Conservation (phyloP, 768 basidiomycete species). For the Lactifluus pinguis region DNA sequence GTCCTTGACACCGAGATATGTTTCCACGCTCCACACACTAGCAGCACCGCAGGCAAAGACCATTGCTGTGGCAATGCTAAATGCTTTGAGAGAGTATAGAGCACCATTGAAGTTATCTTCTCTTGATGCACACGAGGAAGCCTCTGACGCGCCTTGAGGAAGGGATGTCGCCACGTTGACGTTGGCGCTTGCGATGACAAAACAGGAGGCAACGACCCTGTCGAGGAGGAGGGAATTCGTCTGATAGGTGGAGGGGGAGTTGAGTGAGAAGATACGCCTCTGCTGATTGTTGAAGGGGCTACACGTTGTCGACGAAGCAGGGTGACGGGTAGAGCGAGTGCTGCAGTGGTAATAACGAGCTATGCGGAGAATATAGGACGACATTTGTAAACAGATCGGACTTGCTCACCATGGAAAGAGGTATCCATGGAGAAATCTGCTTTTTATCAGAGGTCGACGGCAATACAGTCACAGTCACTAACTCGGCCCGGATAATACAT, state of each 20-base stretch:
- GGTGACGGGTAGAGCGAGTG: conserved; percentile 25
- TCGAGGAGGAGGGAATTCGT: not conserved
- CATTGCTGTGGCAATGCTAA: conserved; percentile 53
- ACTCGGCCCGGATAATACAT: no score
- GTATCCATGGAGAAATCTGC: not conserved
- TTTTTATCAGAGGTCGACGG: no score
- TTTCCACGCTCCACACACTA: conserved; percentile 41
- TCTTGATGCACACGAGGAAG: not conserved
- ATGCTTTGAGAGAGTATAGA: conserved; percentile 51
- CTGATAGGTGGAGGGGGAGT: conserved; percentile 19
- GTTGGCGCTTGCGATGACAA: not conserved
- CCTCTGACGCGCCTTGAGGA: not conserved
- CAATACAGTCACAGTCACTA: no score
- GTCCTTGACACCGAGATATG: conserved; percentile 43
- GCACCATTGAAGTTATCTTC: conserved; percentile 40
- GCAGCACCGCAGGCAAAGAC: conserved; percentile 41
- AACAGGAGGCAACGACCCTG: not conserved
- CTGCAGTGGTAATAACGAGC: conserved; percentile 26
- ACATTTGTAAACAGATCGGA: not conserved
- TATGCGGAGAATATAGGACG: not conserved
- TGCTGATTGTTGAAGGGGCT: not conserved
- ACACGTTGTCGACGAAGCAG: conserved; percentile 24
- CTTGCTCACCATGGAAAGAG: conserved; percentile 15
- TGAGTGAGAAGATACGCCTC: conserved; percentile 14
- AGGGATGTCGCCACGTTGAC: not conserved